Conservation (phyloP, 768 basidiomycete species). For the Xanthoconium stramineum region DNA sequence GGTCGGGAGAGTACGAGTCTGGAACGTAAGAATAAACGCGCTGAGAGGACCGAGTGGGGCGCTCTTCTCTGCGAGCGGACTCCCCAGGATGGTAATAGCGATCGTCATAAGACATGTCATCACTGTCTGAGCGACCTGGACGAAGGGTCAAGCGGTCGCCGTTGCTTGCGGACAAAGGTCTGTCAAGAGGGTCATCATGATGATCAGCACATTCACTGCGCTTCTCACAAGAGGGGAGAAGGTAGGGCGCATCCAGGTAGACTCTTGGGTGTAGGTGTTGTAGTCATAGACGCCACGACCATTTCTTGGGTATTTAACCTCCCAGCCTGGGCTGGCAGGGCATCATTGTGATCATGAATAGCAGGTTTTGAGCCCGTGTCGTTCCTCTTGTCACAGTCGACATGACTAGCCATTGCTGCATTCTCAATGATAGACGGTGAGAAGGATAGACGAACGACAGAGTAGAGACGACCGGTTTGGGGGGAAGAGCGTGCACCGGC, state of each 20-base stretch:
- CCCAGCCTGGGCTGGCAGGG: slow-evolving; percentile 61
- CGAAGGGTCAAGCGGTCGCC: slow-evolving; percentile 22
- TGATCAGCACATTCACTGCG: slow-evolving; percentile 23
- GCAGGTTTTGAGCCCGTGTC: slow-evolving; percentile 26
- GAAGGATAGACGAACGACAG: slow-evolving; percentile 54
- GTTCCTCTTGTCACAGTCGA: slow-evolving; percentile 44
- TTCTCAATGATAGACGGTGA: slow-evolving; percentile 57
- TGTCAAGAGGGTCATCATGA: slow-evolving; percentile 29
- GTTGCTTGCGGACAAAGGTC: slow-evolving; percentile 22
- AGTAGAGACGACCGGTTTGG: slow-evolving; percentile 55
- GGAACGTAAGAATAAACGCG: slow-evolving; percentile 26
- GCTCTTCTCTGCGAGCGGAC: slow-evolving; percentile 27
- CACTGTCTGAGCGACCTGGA: slow-evolving; percentile 28
- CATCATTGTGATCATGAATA: slow-evolving; percentile 27
- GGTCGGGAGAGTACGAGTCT: slow-evolving; percentile 27
- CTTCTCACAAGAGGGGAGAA: slow-evolving; percentile 25
- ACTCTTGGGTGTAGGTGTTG: slow-evolving; percentile 52
- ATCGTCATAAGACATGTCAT: slow-evolving; percentile 51
- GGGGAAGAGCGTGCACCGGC: slow-evolving; percentile 64
- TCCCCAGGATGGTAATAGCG: slow-evolving; percentile 61
- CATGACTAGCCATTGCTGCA: slow-evolving; percentile 54
- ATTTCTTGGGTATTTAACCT: slow-evolving; percentile 49
- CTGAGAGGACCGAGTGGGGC: slow-evolving; percentile 18
- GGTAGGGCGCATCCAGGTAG: slow-evolving; percentile 57
- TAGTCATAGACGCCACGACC: slow-evolving; percentile 56